Percentiles rank a stretch among this genome's conserved stretches.
Evolutionary conservation across 2,329 filamentous ascomycete genomes (phyloP).

Genomic region (Volutella citrinella): DNA sequence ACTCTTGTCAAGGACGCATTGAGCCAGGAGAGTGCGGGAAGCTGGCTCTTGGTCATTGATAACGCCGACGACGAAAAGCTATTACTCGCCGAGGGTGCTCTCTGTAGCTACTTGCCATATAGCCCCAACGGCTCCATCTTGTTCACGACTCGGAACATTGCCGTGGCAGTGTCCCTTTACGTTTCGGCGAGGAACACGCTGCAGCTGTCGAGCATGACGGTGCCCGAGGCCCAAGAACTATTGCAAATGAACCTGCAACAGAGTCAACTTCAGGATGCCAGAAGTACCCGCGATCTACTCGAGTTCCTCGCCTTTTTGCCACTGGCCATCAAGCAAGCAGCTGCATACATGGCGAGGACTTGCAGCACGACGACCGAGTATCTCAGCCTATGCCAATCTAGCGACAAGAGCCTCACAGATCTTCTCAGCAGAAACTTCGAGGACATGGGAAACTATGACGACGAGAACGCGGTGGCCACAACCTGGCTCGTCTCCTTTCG

Average conservation of each 20-base stretch:
- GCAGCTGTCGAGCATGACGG: conserved; percentile 12
- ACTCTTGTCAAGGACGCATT: conserved; percentile 32
- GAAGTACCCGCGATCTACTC: conserved; percentile 24
- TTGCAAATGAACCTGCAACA: conserved; percentile 15
- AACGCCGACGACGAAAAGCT: conserved; percentile 39
- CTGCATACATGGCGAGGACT: conserved; percentile 32
- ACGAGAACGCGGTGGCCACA: conserved; percentile 26
- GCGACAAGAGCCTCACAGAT: conserved; percentile 15
- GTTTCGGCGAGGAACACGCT: conserved; percentile 16
- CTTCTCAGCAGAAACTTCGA: conserved; percentile 30
- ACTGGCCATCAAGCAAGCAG: conserved; percentile 34
- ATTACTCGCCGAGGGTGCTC: conserved; percentile 17
- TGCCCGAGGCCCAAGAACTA: conserved; percentile 18
- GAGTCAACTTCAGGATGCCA: conserved; percentile 16
- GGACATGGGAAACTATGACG: conserved; percentile 24
- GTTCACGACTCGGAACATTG: conserved; percentile 16
- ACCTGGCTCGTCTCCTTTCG: conserved; percentile 35
- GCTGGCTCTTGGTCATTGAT: conserved; percentile 44
- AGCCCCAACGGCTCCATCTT: conserved; percentile 15
- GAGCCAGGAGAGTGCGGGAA: conserved; percentile 20
- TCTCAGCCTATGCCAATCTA: conserved; percentile 20
- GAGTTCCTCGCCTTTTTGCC: conserved; percentile 28
- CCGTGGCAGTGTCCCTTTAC: conserved; percentile 9
- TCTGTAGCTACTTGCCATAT: conserved; percentile 28
- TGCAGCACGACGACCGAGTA: conserved; percentile 22